Conservation (phyloP, 2,329 filamentous ascomycete genomes). For the Diaporthe sp. region DNA sequence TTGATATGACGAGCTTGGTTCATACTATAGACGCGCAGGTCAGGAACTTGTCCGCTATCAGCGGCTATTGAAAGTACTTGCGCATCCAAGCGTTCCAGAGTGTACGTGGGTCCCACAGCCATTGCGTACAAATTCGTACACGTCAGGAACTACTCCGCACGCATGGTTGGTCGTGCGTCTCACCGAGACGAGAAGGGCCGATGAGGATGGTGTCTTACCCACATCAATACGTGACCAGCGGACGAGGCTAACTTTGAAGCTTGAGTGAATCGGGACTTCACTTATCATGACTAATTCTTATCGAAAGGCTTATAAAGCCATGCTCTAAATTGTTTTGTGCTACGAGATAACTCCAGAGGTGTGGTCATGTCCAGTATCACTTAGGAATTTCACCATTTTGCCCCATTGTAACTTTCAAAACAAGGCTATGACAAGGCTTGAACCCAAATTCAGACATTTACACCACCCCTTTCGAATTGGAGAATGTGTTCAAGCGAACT, state of each 20-base stretch:
- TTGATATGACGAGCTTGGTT: not conserved
- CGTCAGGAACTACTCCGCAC: conserved; percentile 1
- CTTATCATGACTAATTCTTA: not conserved
- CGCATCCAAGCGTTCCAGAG: not conserved
- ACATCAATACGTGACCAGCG: not conserved
- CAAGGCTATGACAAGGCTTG: not conserved
- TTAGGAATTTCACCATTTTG: not conserved
- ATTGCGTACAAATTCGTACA: not conserved
- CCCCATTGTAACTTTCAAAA: not conserved
- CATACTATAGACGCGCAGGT: not conserved
- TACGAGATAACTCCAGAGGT: not conserved
- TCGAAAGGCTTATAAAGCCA: not conserved
- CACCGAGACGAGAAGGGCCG: not conserved
- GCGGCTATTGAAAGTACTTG: not conserved
- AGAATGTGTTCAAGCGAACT: too few species aligned
- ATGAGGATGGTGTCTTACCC: not conserved
- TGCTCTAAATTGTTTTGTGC: not conserved
- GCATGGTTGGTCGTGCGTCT: not conserved
- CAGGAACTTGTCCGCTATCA: not conserved
- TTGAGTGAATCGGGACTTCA: not conserved
- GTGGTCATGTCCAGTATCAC: not conserved
- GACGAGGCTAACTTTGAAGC: not conserved
- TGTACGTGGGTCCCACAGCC: not conserved
- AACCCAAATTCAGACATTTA: not conserved
- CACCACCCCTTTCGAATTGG: not conserved